phyloP scores from a whole-genome alignment of 1,139 yeast species.

The Geotrichum candidum region DNA sequence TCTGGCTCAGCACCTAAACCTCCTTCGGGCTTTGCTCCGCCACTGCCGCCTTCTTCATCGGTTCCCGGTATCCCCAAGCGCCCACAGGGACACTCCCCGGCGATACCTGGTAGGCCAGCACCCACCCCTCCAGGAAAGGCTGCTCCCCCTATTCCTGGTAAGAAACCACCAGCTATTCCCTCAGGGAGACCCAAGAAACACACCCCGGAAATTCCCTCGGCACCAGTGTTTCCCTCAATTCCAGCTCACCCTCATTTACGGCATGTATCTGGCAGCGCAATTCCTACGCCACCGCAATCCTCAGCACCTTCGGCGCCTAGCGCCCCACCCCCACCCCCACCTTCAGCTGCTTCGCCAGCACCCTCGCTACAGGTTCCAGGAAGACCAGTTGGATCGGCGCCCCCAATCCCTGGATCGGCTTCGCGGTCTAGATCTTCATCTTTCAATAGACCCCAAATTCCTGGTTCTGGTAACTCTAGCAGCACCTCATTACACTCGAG shows the following conservation, averaged over 20 bases:
- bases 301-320: conserved; percentile 24
- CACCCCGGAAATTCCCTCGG: conserved; percentile 3
- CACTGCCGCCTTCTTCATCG: conserved; percentile 14
- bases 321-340: conserved; percentile 19
- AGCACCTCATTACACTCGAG: neutral
- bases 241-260: conserved; percentile 16
- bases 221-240: conserved; percentile 17
- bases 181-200: conserved; percentile 7
- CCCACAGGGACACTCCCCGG: conserved; percentile 26
- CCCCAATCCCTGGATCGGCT: conserved; percentile 27
- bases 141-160: conserved; percentile 15
- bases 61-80: conserved; percentile 19
- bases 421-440: conserved; percentile 19
- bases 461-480: conserved; percentile 14
- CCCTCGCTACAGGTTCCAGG: conserved; percentile 21
- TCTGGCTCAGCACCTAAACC: conserved; percentile 13
- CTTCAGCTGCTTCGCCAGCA: conserved; percentile 27
- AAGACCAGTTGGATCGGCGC: conserved; percentile 26
- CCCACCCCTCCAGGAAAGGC: conserved; percentile 10
- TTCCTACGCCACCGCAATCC: conserved; percentile 27
- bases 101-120: conserved; percentile 17
- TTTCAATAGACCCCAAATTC: conserved; percentile 1
- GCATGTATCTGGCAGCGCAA: conserved; percentile 16
- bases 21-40: conserved; percentile 30
- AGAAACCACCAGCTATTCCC: conserved; percentile 22